phyloP scores from a whole-genome alignment of 2,329 filamentous ascomycete genomes.

The Neocucurbitaria cava region DNA sequence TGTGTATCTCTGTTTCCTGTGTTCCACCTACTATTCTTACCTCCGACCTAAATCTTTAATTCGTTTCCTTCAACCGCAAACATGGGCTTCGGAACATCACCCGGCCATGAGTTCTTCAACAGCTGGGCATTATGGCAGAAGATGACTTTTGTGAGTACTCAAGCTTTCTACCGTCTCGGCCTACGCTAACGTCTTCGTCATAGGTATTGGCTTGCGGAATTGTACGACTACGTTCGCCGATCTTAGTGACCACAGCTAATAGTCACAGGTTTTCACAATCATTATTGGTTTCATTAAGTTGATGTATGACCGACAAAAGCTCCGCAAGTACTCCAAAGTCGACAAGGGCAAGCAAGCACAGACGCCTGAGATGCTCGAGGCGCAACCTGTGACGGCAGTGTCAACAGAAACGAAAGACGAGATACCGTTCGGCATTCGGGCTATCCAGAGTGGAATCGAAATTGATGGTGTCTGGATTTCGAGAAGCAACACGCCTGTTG shows the following conservation, averaged over 20 bases:
- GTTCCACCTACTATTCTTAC: conserved; percentile 30
- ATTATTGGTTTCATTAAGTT: conserved; percentile 72
- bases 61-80: conserved; percentile 14
- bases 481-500: conserved; percentile 51
- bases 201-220: conserved; percentile 78
- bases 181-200: conserved; percentile 32
- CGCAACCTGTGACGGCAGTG: conserved; percentile 63
- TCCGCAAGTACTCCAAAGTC: conserved; percentile 52
- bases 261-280: conserved; percentile 67
- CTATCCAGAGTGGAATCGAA: conserved; percentile 81
- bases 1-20: conserved; percentile 8
- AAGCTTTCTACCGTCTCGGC: not conserved
- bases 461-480: conserved; percentile 77
- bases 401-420: conserved; percentile 63
- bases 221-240: conserved; percentile 45
- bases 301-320: conserved; percentile 49
- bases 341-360: conserved; percentile 43
- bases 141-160: conserved; percentile 79
- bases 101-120: conserved; percentile 48
- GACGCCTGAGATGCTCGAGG: conserved; percentile 70
- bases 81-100: conserved; percentile 13
- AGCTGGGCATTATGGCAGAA: conserved; percentile 85
- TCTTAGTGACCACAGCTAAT: conserved; percentile 32
- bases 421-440: conserved; percentile 85
- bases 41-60: conserved; percentile 19